Base-by-base conservation (phyloP, 768 basidiomycete genomes). In the Boletus rex-veris region DNA sequence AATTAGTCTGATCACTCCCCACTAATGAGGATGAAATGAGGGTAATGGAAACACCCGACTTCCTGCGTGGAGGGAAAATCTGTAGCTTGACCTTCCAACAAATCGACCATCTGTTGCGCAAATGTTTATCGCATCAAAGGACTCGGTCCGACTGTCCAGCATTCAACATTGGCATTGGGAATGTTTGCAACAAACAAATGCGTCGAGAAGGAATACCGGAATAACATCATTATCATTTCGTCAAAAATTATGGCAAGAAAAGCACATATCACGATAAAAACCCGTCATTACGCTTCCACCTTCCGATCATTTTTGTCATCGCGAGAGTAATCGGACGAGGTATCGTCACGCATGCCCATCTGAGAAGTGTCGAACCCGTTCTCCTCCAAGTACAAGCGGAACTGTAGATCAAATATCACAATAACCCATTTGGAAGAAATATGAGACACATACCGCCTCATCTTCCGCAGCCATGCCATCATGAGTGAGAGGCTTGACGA, bases 401-500 rank as follows among this genome's bases (percentile, higher is more conserved):
- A 95, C 80, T 86, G 60, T 2, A 39, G n/a, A 33, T 36, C 26
- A 18, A 12, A 44, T 18, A 21, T 55, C 45, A 50, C 58, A 47
- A 52, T 15, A 43, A 15, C 41, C 12, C 24, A 31, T 10, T 12
- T 30, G 42, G 35, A 40, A n/a, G 31, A 5, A 28, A 46, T 36
- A 39, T 10, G n/a, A 41, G 24, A 42, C 21, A 70, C 80, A 36
- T 60, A 88, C 87, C 60, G 73, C 73, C 37, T 69, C 70, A 69
- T 95, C 92, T 68, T 94, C 90, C 43, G 80, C 77, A 19, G 69
- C 74, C 90, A 93, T 92, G 33, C 88, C 88, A 55, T 94, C 90
- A 31, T 83, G 80, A 15, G 75, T 73, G 50, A 94, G 77, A 37
- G 92, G 90, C 42, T 74, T 77, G 63, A 97, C 81, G 71, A 90